A percentile compares a stretch with the other conserved stretches of the same genome.
Conservation (phyloP, 495 filamentous ascomycete species). For the Trichocladium uniseriatum region DNA sequence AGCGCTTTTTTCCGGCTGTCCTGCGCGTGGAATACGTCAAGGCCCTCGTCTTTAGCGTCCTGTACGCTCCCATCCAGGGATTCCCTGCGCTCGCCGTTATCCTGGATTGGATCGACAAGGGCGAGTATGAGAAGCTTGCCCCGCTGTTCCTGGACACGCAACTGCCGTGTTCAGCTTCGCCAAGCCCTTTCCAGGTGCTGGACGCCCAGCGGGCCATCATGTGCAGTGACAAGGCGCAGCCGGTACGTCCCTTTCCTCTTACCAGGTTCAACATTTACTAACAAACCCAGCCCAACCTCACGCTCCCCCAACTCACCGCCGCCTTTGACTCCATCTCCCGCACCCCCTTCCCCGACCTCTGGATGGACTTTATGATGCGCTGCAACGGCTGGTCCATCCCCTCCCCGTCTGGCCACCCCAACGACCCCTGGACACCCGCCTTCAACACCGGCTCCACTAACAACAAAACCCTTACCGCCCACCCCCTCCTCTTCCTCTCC, state of each 20-base stretch:
- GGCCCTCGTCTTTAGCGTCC: slow-evolving; percentile 23
- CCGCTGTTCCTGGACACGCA: slow-evolving; percentile 15
- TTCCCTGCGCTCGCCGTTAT: slow-evolving; percentile 29
- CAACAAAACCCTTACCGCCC: slow-evolving; percentile 37
- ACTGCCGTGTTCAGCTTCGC: slow-evolving; percentile 25
- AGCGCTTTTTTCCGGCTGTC: slow-evolving; percentile 26
- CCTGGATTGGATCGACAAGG: slow-evolving; percentile 19
- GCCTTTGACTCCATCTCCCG: slow-evolving; percentile 30
- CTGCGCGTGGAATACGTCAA: slow-evolving; percentile 27
- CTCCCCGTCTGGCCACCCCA: neutral
- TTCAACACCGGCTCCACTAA: no score
- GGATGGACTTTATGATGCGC: slow-evolving; percentile 32
- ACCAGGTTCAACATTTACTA: neutral
- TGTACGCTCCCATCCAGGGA: slow-evolving; percentile 28
- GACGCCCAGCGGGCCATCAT: slow-evolving; percentile 36
- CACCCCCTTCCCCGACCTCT: slow-evolving; percentile 38
- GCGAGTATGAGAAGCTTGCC: slow-evolving; percentile 2
- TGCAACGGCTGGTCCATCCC: slow-evolving; percentile 38
- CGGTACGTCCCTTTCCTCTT: slow-evolving; percentile 11
- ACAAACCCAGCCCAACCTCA: slow-evolving; percentile 27
- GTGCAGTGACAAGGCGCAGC: slow-evolving; percentile 39
- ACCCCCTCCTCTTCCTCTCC: slow-evolving; percentile 52
- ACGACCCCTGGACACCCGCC: neutral
- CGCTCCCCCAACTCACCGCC: slow-evolving; percentile 25
- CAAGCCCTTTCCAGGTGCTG: slow-evolving; percentile 35